Percentiles rank a stretch among this genome's conserved stretches.
Evolutionary conservation across 2,329 filamentous ascomycete species (phyloP).

Genomic region (Hymenoscyphus repandus): DNA sequence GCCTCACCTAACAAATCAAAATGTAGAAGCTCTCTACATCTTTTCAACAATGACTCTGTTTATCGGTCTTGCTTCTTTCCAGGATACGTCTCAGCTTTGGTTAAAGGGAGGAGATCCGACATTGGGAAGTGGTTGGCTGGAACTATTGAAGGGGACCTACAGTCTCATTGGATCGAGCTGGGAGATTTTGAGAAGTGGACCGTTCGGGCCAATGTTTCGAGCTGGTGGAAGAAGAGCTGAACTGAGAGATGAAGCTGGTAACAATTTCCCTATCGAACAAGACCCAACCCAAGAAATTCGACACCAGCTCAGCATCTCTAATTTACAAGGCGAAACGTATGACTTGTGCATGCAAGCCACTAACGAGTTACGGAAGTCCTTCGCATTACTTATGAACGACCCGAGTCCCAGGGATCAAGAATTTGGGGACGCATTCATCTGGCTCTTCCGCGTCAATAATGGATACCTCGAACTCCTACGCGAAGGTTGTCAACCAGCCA

Average conservation of each 20-base stretch:
- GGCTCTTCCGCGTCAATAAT: slow-evolving; percentile 35
- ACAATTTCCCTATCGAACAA: slow-evolving; percentile 4
- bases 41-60: slow-evolving; percentile 36
- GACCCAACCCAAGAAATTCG: slow-evolving; percentile 16
- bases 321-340: slow-evolving; percentile 9
- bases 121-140: slow-evolving; percentile 34
- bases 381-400: slow-evolving; percentile 22
- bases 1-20: slow-evolving; percentile 30
- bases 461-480: slow-evolving; percentile 35
- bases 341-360: slow-evolving; percentile 31
- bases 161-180: slow-evolving; percentile 30
- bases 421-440: slow-evolving; percentile 36
- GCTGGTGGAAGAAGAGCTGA: slow-evolving; percentile 19
- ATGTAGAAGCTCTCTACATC: slow-evolving; percentile 34
- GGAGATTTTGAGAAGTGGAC: slow-evolving; percentile 13
- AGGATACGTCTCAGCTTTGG: slow-evolving; percentile 33
- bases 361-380: slow-evolving; percentile 32
- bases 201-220: slow-evolving; percentile 29
- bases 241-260: slow-evolving; percentile 10
- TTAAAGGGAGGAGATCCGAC: slow-evolving; percentile 23
- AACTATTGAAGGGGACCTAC: slow-evolving; percentile 33
- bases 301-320: slow-evolving; percentile 7
- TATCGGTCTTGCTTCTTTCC: slow-evolving; percentile 34
- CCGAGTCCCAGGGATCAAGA: slow-evolving; percentile 26
- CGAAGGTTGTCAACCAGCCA: slow-evolving; percentile 29